Percentiles rank a stretch among this genome's conserved stretches.
These are phyloP conservation scores for Geum urbanum DNA, from an alignment of 306 rosid genomes.

Conservation along the genomic window DNA sequence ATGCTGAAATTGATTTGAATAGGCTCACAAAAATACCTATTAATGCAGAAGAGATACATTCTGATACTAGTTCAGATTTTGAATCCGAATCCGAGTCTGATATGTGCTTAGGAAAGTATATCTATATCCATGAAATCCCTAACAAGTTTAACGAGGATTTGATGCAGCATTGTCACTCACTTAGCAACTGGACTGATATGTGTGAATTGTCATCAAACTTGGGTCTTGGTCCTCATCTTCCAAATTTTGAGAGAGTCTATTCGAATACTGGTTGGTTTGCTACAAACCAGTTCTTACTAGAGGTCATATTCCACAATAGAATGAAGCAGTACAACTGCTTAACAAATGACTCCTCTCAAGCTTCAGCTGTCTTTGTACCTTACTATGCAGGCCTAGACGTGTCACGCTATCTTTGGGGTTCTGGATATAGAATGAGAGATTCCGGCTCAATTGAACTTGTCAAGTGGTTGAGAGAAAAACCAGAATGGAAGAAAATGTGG, in stretches of 20 bases:
- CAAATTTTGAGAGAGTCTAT: constrained; percentile 12
- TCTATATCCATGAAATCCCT: constrained; percentile 39
- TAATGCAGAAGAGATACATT: neutral
- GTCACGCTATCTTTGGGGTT: constrained; percentile 39
- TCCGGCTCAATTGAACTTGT: constrained; percentile 27
- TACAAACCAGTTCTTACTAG: constrained; percentile 43
- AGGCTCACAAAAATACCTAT: neutral
- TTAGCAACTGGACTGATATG: constrained; percentile 41
- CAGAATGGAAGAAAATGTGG: constrained; percentile 43
- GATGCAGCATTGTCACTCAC: constrained; percentile 24
- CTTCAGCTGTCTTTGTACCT: constrained; percentile 42
- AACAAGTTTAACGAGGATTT: constrained; percentile 34
- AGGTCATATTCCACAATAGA: constrained; percentile 42
- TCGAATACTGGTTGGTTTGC: constrained; percentile 37
- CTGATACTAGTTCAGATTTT: neutral
- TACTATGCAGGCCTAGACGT: constrained; percentile 49
- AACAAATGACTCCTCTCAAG: constrained; percentile 37
- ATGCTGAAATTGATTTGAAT: neutral
- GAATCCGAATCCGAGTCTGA: neutral
- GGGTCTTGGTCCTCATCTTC: constrained; percentile 39
- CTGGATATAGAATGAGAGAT: constrained; percentile 26
- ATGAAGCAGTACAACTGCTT: constrained; percentile 43
- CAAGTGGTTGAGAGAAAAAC: constrained; percentile 31
- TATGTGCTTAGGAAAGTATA: constrained; percentile 33
- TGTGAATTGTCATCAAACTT: constrained; percentile 27